Evolutionary conservation across 208 protist species (phyloP).

Genomic region (Crithidia fasciculata): DNA sequence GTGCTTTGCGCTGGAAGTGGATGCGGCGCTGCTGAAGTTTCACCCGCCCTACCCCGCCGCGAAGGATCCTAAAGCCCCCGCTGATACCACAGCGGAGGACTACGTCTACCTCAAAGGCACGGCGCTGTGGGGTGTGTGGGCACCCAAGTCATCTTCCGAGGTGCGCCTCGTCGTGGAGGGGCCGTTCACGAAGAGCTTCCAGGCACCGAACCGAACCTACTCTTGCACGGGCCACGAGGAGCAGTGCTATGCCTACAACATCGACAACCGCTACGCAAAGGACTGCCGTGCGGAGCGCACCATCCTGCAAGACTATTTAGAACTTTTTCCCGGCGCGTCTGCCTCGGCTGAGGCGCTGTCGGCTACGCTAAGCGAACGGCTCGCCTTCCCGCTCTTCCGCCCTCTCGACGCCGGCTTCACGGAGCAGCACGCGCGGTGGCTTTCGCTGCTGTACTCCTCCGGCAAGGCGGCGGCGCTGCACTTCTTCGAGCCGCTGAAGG

Average conservation of each 20-base stretch:
- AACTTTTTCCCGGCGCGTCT: conserved; percentile 31
- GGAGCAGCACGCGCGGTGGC: conserved; percentile 71
- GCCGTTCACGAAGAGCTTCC: conserved; percentile 45
- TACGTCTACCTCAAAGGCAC: conserved; percentile 84
- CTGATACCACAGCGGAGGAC: conserved; percentile 64
- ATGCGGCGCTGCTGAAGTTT: conserved; percentile 94
- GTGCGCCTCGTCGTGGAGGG: conserved; percentile 87
- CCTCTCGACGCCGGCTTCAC: conserved; percentile 71
- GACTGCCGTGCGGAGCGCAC: conserved; percentile 87
- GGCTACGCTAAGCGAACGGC: conserved; percentile 52
- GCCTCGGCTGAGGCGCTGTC: conserved; percentile 47
- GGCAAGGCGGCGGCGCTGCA: conserved; percentile 31
- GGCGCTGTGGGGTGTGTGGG: conserved; percentile 91
- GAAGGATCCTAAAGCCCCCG: conserved; percentile 30
- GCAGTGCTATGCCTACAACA: conserved; percentile 96
- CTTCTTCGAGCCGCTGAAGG: conserved; percentile 50
- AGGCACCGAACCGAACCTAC: conserved; percentile 53
- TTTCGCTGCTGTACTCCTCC: conserved; percentile 68
- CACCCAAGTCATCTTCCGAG: conserved; percentile 94
- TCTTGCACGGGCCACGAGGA: conserved; percentile 90
- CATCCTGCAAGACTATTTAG: conserved; percentile 76
- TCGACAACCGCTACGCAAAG: conserved; percentile 68
- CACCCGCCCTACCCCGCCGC: conserved; percentile 91
- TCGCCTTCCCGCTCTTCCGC: conserved; percentile 69
- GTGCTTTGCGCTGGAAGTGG: conserved; percentile 83